Conservation (phyloP, 305 asterid species). For the Solanum chacoense region DNA sequence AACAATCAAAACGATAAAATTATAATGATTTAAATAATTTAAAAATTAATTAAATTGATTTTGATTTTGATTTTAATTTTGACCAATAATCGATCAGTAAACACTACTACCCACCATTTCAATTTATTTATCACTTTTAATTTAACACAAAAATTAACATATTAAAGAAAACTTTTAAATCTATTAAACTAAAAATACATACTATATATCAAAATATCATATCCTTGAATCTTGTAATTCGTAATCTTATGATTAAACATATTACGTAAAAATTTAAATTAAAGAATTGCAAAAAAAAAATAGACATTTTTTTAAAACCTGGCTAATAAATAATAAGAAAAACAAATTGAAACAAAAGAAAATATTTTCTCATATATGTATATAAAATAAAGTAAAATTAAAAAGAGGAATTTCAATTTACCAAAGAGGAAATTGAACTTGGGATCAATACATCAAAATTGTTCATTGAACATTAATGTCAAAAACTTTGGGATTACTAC, state of each 20-base stretch:
- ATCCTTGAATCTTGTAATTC: neutral
- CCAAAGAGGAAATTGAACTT: neutral
- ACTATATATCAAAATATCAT: no score
- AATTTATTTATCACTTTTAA: no score
- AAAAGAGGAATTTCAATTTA: neutral
- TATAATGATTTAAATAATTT: no score
- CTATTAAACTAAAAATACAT: no score
- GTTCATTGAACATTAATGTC: constrained; percentile 44
- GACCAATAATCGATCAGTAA: no score
- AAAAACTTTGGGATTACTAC: constrained; percentile 27
- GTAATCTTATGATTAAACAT: no score
- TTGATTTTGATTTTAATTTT: no score
- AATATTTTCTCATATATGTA: no score
- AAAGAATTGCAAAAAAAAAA: no score
- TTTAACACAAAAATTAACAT: no score
- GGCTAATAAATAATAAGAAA: neutral
- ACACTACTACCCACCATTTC: neutral
- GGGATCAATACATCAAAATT: neutral
- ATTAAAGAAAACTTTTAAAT: neutral
- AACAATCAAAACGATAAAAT: neutral
- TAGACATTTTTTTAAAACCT: neutral
- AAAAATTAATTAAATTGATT: no score
- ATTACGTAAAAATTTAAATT: no score
- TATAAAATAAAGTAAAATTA: neutral
- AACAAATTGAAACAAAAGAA: neutral